A percentile compares a stretch with the other conserved stretches of the same genome.
These are phyloP conservation scores for Talaromyces sp. DNA, from an alignment of 2,329 filamentous ascomycete genomes.

Conservation along the genomic window DNA sequence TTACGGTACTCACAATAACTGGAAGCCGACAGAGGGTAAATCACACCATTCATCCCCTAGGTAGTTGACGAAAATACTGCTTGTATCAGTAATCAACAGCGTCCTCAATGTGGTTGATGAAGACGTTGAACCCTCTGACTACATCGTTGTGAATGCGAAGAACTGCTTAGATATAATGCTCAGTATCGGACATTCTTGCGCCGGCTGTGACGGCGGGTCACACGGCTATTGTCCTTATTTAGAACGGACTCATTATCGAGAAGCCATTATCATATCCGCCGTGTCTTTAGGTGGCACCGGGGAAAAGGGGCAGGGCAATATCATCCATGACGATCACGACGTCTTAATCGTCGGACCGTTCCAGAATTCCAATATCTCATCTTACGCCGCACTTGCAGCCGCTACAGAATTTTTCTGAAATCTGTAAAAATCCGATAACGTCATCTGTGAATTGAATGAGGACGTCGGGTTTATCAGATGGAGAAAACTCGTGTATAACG, in stretches of 20 bases:
- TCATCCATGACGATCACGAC: not conserved
- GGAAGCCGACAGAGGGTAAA: not conserved
- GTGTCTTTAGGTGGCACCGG: not conserved
- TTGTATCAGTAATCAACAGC: not conserved
- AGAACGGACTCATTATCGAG: not conserved
- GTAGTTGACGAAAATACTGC: too few species aligned
- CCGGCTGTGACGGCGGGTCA: not conserved
- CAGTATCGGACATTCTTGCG: not conserved
- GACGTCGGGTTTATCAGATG: not conserved
- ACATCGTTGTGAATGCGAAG: not conserved
- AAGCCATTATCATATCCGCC: not conserved
- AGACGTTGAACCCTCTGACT: not conserved
- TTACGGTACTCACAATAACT: not conserved
- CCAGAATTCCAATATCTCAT: not conserved
- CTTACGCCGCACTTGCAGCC: not conserved
- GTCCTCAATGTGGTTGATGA: not conserved
- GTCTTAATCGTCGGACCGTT: not conserved
- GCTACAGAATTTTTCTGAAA: not conserved
- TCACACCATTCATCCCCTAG: not conserved
- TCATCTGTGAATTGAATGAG: not conserved
- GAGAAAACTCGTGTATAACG: not conserved
- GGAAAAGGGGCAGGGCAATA: not conserved
- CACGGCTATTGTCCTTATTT: not conserved
- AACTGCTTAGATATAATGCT: not conserved
- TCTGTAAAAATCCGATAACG: not conserved